Evolutionary conservation across 768 basidiomycete genomes (phyloP), one percentile per base, ranked within the genome.

Genomic region (Gloeophyllum trabeum): DNA sequence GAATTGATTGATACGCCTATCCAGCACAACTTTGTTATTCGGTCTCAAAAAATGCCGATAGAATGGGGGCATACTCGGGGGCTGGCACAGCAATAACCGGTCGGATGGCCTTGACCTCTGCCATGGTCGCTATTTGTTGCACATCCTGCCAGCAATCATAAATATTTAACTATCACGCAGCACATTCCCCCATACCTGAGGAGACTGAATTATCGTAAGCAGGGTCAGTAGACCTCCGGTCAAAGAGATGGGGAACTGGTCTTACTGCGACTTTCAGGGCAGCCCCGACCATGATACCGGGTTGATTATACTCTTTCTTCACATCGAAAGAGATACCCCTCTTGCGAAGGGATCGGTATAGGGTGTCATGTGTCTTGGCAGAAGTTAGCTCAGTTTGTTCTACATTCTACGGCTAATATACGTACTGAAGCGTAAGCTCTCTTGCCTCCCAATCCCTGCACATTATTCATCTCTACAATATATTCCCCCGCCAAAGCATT

Each of bases 31-130:
- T n/a, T n/a, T n/a, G n/a, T n/a, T n/a, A 40, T 58, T 51, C 10
- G 58, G 55, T 12, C 64, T 20, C 20, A 40, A 42, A n/a, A 32
- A 10, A 22, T 25, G 20, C 24, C 21, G 14, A 26, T 25, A 19
- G 23, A 23, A 35, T 12, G 2, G 21, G 18, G 22, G 3, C 28
- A 19, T 54, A 72, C 73, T 57, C 58, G 2, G 74, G 73, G 6
- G 57, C 56, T 19, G 64, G 53, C 43, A 72, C 62, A 21, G 51
- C 52, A 32, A 59, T 59, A 24, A 79, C 69, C 3, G 79, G 76
- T n/a, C 72, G 69, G 50, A 81, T 70, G 12, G 69, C 67, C 48
- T 70, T 63, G n/a, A 81, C 67, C 18, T 77, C 79, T 2, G 68
- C 59, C 3, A 69, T 62, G 7, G 57, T 54, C 7, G 62, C 54